Conservation (phyloP, 768 basidiomycete species). For the Tylopilus felleus region DNA sequence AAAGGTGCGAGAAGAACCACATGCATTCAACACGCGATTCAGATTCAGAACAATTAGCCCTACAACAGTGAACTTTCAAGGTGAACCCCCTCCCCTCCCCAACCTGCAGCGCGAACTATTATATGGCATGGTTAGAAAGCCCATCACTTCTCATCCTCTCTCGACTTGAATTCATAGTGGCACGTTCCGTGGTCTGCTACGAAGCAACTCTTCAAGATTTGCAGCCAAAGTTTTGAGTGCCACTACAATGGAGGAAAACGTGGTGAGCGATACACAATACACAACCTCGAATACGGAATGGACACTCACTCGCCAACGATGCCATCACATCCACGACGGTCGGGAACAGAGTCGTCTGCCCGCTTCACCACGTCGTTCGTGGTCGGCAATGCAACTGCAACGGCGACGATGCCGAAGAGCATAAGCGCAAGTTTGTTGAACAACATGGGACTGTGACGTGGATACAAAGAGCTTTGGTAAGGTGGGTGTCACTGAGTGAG, state of each 20-base stretch:
- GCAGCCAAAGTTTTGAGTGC: not conserved
- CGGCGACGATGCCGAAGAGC: slow-evolving; percentile 2
- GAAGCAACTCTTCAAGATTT: too few relatives aligned
- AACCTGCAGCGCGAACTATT: too few relatives aligned
- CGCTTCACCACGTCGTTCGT: not conserved
- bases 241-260: not conserved
- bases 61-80: too few relatives aligned
- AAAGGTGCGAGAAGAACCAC: too few relatives aligned
- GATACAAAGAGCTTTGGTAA: not conserved
- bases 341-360: not conserved
- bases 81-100: too few relatives aligned
- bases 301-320: not conserved
- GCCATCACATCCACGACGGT: not conserved
- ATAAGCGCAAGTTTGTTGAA: slow-evolving; percentile 8
- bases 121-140: too few relatives aligned
- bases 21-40: too few relatives aligned
- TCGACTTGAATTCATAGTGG: too few relatives aligned
- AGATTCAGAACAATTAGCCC: too few relatives aligned
- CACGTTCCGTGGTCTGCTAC: too few relatives aligned
- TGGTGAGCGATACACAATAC: not conserved
- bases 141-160: too few relatives aligned
- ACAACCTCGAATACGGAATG: too few relatives aligned
- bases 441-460: not conserved
- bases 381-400: not conserved
- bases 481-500: not conserved